Base-by-base conservation (phyloP, 192 early-diverging fungal genomes). In the Tieghemiomyces parasiticus region DNA sequence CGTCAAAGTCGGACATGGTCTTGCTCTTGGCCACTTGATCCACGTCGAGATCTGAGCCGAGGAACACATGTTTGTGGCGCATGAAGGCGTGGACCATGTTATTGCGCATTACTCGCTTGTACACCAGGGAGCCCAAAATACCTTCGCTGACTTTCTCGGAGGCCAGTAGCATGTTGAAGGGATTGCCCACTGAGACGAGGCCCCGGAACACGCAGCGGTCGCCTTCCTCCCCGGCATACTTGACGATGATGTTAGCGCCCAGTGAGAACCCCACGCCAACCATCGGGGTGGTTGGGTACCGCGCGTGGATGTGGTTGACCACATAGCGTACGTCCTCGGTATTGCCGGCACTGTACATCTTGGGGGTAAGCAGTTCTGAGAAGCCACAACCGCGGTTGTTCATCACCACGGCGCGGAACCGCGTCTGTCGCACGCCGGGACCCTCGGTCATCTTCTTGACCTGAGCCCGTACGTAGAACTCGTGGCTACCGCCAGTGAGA, bases 351-450 rank as follows among this genome's bases (percentile, higher is more conserved):
- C 77, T 85, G 73, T 90, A 98, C 30, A 95, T 69, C 52, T 88
- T 78, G 28, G 81, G 75, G 0, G 88, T 84, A 4, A 78, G 85
- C 28, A 98, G 65, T 60, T 83, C 71, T 4, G 86, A 81, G n/a
- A 81, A 79, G 6, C 84, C 90, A 68, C 91, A 94, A 6, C 92
- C 95, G 34, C 95, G 80, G 59, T 78, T 83, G 77, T 98, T 98
- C 62, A 89, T 76, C 20, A 94, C 91, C 0, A 93, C 90, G 6
- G 75, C 75, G 38, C 83, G 77, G 67, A 85, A 89, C 29, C 26
- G n/a, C n/a, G n/a, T n/a, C n/a, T n/a, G n/a, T n/a, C n/a, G n/a
- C n/a, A n/a, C n/a, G n/a, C n/a, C n/a, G n/a, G n/a, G n/a, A n/a
- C n/a, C n/a, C n/a, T 65, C 54, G 0, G 75, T 83, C 58, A 88